A percentile compares a stretch with the other conserved stretches of the same genome.
Conservation (phyloP, 164 flowering plant genomes). For the Cinnamomum chago region DNA sequence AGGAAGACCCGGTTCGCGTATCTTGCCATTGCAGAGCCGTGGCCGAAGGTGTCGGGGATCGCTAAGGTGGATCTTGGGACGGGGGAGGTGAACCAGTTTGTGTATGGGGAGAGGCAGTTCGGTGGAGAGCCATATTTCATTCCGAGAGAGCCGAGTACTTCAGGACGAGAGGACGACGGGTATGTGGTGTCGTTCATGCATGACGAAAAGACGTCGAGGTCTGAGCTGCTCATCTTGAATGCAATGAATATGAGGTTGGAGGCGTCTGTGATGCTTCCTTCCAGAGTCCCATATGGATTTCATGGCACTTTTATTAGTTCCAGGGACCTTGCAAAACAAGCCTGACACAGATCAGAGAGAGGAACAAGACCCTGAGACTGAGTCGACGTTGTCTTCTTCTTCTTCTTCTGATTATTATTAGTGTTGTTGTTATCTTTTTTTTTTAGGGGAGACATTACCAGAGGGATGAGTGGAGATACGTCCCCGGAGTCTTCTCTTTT, state of each 20-base stretch:
- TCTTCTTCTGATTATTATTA: background rate
- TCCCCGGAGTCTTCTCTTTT: constrained; percentile 17
- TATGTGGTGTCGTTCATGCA: constrained; percentile 70
- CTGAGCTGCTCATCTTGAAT: constrained; percentile 33
- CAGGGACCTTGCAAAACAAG: constrained; percentile 51
- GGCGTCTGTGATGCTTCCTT: constrained; percentile 32
- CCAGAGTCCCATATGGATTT: constrained; percentile 50
- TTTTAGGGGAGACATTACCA: constrained; percentile 17
- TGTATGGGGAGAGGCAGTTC: constrained; percentile 49
- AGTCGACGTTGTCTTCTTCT: background rate
- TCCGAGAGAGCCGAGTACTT: constrained; percentile 29
- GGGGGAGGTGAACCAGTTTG: constrained; percentile 54
- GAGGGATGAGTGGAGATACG: constrained; percentile 32
- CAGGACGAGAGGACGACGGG: constrained; percentile 73
- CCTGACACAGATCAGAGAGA: background rate
- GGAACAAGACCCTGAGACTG: background rate
- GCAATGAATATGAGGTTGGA: constrained; percentile 25
- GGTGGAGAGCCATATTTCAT: constrained; percentile 91
- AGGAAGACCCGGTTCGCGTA: constrained; percentile 70
- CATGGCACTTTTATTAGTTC: constrained; percentile 56
- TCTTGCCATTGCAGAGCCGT: constrained; percentile 83
- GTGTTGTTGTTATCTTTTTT: background rate
- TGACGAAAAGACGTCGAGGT: constrained; percentile 42
- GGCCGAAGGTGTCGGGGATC: constrained; percentile 91
- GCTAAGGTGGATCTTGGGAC: constrained; percentile 75